Evolutionary conservation across 139 green algal species (phyloP), one percentile per base, ranked within the genome.

Genomic region (Chlamydomonas applanata): DNA sequence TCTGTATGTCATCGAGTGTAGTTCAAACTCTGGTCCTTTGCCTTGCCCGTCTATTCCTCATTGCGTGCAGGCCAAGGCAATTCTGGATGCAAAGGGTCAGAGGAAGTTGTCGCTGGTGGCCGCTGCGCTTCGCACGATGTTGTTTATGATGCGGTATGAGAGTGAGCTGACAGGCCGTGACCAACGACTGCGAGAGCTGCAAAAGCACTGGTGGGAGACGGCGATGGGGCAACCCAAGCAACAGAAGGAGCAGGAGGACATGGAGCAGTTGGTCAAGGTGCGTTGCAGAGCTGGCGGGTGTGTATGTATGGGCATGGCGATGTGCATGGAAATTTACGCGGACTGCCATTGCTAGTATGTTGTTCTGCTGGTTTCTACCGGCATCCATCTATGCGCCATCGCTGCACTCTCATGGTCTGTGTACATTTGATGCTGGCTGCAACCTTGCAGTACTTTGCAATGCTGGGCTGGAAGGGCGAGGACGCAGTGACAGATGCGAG

Each of bases 111-210:
- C 72, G 16, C 19, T 29, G 56, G 27, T 89, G 17, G 83, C 77
- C 5, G 72, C 71, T 1, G 76, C 73, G 16, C 61, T 88, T 33
- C 73, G 74, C n/a, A 87, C 82, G 1, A 30, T 74, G 20, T 69
- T 82, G 64, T 93, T 93, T 80, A 88, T 93, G 84, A 49, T 83
- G 52, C 82, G 88, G 17, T 89, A 83, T 4, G 66, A 77, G 27
- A 49, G 33, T 1, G 82, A 88, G 35, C 7, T 56, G 35, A 44
- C 62, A 61, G 76, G 61, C 60, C 69, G 52, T 4, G 36, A 56
- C 17, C 27, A 64, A n/a, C 46, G 35, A 25, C 61, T 84, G 22
- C 59, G 74, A 32, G 71, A 90, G 67, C 83, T 90, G 46, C 79
- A 83, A 44, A 53, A 82, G 19, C 75, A 80, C 35, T 88, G 79